These are phyloP conservation scores for Aspergillus indologenus DNA, from an alignment of 495 filamentous ascomycete species.

Conservation along the genomic window DNA sequence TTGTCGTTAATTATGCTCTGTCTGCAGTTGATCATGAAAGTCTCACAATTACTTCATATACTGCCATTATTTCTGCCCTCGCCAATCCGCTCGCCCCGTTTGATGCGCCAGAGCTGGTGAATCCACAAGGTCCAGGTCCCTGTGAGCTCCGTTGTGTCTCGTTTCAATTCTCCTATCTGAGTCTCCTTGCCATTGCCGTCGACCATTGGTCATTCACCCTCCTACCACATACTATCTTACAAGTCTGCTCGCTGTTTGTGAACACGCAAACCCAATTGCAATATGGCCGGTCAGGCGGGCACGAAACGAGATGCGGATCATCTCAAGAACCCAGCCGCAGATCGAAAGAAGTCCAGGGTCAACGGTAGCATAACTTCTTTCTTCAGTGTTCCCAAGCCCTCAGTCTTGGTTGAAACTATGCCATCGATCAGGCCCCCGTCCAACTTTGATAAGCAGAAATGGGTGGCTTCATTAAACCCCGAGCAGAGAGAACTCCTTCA, in stretches of 20 bases:
- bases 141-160: not conserved
- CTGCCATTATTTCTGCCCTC: not conserved
- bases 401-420: slow-evolving; percentile 26
- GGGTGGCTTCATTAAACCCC: slow-evolving; percentile 70
- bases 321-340: slow-evolving; percentile 21
- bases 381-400: slow-evolving; percentile 54
- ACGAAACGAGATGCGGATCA: slow-evolving; percentile 39
- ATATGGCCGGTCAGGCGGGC: slow-evolving; percentile 30
- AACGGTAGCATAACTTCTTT: slow-evolving; percentile 63
- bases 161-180: not conserved
- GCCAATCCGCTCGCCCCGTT: not conserved
- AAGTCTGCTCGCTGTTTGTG: not conserved
- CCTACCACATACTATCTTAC: not conserved
- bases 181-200: not conserved
- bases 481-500: slow-evolving; percentile 81
- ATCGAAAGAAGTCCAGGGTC: slow-evolving; percentile 65
- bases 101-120: not conserved
- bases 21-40: not conserved
- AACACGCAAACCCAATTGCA: slow-evolving; percentile 5
- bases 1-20: not conserved
- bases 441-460: slow-evolving; percentile 84
- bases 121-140: not conserved
- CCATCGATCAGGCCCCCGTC: slow-evolving; percentile 25
- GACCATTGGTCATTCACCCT: not conserved
- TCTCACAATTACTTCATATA: not conserved